These are phyloP conservation scores for Thermothelomyces thermophilus DNA, from an alignment of 2,329 filamentous ascomycete genomes.

Conservation along the genomic window DNA sequence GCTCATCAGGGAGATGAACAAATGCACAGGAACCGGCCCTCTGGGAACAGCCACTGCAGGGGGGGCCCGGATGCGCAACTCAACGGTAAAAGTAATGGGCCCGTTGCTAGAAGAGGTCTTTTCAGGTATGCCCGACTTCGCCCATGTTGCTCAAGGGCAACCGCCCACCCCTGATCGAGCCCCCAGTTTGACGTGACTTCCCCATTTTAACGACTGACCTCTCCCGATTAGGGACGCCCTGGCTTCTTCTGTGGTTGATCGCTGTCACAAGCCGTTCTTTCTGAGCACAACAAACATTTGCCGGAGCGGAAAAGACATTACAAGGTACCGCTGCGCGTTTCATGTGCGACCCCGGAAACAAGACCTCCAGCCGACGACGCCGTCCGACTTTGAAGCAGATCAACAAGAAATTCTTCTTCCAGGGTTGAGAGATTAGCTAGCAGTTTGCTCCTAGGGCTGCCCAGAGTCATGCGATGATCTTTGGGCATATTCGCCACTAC, in stretches of 20 bases:
- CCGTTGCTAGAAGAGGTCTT: conserved; percentile 3
- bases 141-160: conserved; percentile 21
- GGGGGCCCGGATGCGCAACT: background rate
- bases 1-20: conserved; percentile 12
- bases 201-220: conserved; percentile 31
- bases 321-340: conserved; percentile 19
- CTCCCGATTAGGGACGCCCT: conserved; percentile 27
- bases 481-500: conserved; percentile 7
- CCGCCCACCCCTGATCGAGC: conserved; percentile 14
- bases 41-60: conserved; percentile 21
- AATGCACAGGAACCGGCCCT: conserved; percentile 18
- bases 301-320: conserved; percentile 13
- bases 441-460: background rate
- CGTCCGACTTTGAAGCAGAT: background rate
- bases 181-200: conserved; percentile 21
- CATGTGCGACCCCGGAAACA: conserved; percentile 15
- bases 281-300: conserved; percentile 15
- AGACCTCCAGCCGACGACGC: background rate
- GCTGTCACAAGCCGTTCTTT: conserved; percentile 19
- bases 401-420: background rate
- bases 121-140: conserved; percentile 15
- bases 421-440: background rate
- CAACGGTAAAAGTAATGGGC: background rate
- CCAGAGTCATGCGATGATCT: background rate
- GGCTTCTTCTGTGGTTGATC: conserved; percentile 19